phyloP scores from a whole-genome alignment of 2,329 filamentous ascomycete species.

The Pseudopithomyces maydicus region DNA sequence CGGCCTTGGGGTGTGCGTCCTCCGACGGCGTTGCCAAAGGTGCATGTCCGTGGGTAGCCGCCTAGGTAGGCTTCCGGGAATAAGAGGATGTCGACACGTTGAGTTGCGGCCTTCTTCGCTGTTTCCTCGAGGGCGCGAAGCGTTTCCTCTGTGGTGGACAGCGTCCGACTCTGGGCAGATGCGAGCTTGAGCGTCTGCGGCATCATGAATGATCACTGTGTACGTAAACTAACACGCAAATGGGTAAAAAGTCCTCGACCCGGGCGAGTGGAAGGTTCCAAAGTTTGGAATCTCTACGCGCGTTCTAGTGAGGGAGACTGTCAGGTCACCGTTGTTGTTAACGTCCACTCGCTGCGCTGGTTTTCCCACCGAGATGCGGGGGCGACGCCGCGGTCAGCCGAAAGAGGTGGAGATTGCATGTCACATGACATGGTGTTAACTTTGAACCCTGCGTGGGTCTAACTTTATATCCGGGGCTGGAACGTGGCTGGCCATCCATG shows the following conservation, averaged over 20 bases:
- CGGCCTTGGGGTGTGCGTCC: conserved; percentile 70
- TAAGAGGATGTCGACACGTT: conserved; percentile 71
- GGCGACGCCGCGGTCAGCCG: neutral
- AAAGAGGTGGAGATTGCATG: neutral
- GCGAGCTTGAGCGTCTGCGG: conserved; percentile 54
- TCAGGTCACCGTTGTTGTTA: neutral
- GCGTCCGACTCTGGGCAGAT: conserved; percentile 55
- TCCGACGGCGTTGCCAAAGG: conserved; percentile 78
- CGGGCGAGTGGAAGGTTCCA: neutral
- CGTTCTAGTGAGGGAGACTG: neutral
- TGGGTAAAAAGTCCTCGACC: neutral
- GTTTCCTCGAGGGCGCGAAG: conserved; percentile 68
- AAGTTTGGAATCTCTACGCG: neutral
- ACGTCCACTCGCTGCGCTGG: neutral
- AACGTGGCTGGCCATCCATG: neutral
- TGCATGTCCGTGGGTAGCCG: conserved; percentile 82
- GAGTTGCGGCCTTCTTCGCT: conserved; percentile 66
- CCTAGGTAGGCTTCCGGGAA: conserved; percentile 93
- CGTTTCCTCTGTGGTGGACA: conserved; percentile 60
- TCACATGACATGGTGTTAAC: neutral
- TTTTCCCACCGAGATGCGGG: neutral
- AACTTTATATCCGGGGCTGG: too few species aligned
- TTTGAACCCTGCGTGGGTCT: too few species aligned
- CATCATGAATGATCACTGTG: conserved; percentile 31
- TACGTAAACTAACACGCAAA: too few species aligned